These are phyloP conservation scores for Terana coerulea DNA, from an alignment of 768 basidiomycete genomes.

Conservation along the genomic window DNA sequence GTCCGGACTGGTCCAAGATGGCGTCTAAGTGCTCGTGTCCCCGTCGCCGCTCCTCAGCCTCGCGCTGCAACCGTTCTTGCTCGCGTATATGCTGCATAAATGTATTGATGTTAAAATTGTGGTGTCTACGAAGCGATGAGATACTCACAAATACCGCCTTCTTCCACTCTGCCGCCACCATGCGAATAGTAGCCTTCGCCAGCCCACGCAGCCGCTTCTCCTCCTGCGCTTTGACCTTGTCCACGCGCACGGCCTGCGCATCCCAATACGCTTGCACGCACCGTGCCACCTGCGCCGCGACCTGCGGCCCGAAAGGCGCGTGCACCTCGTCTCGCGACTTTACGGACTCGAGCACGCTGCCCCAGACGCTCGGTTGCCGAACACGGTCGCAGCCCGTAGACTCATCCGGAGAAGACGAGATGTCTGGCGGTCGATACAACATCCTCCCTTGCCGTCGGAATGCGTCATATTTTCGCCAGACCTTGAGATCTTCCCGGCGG, in stretches of 20 bases:
- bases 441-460: conserved; percentile 48
- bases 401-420: conserved; percentile 9
- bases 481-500: conserved; percentile 39
- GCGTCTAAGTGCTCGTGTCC: conserved; percentile 88
- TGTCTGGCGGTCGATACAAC: conserved; percentile 34
- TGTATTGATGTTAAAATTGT: background rate
- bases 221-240: conserved; percentile 53
- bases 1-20: conserved; percentile 85
- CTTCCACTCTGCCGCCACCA: conserved; percentile 81
- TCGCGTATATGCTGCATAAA: conserved; percentile 64
- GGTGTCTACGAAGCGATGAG: conserved; percentile 1
- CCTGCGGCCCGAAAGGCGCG: conserved; percentile 35
- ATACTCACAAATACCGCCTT: conserved; percentile 75
- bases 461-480: conserved; percentile 40
- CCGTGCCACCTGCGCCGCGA: conserved; percentile 54
- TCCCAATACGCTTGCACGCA: conserved; percentile 78
- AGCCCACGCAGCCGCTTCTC: conserved; percentile 62
- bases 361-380: conserved; percentile 51
- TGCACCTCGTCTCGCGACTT: conserved; percentile 25
- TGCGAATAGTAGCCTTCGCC: conserved; percentile 68
- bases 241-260: conserved; percentile 55
- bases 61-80: conserved; percentile 54
- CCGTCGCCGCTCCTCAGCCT: conserved; percentile 73
- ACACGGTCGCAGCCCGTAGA: conserved; percentile 3
- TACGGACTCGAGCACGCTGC: conserved; percentile 49